Evolutionary conservation across 2,329 filamentous ascomycete genomes (phyloP).

Genomic region (Hypoxylon rubiginosum): DNA sequence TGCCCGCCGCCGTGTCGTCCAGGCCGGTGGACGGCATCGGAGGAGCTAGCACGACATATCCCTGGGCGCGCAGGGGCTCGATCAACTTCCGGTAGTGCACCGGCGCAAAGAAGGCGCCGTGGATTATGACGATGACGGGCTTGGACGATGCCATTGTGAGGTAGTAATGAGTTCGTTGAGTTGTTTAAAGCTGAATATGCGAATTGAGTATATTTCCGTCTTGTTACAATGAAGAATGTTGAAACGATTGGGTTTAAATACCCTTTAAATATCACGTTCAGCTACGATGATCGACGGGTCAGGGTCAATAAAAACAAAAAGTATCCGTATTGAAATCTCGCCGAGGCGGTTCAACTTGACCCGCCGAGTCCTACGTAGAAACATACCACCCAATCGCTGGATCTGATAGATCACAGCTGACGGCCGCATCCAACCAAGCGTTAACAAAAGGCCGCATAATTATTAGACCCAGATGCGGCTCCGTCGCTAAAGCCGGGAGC

Average conservation of each 20-base stretch:
- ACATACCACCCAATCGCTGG: background rate
- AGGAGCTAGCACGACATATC: constrained; percentile 37
- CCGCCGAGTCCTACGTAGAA: constrained; percentile 4
- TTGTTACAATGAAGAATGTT: background rate
- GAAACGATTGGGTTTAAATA: constrained; percentile 9
- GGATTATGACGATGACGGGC: constrained; percentile 44
- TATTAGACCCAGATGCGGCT: constrained; percentile 8
- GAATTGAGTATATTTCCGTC: constrained; percentile 1
- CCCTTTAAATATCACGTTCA: background rate
- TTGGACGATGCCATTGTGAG: constrained; percentile 33
- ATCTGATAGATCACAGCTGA: constrained; percentile 18
- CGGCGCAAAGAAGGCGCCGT: constrained; percentile 43
- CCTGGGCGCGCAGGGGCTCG: constrained; percentile 37
- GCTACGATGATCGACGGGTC: background rate
- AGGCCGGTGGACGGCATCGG: constrained; percentile 38
- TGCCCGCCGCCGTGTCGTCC: constrained; percentile 44
- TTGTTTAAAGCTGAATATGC: background rate
- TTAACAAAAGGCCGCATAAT: constrained; percentile 25
- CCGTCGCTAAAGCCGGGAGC: background rate
- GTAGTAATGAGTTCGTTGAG: background rate
- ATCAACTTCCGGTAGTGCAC: constrained; percentile 43
- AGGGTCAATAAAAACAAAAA: constrained; percentile 1
- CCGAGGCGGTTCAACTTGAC: background rate
- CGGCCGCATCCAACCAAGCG: constrained; percentile 4
- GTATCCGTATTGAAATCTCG: background rate